A percentile compares a stretch with the other conserved stretches of the same genome.
These are phyloP conservation scores for Eutypella sp. DNA, from an alignment of 2,329 filamentous ascomycete species.

Conservation along the genomic window DNA sequence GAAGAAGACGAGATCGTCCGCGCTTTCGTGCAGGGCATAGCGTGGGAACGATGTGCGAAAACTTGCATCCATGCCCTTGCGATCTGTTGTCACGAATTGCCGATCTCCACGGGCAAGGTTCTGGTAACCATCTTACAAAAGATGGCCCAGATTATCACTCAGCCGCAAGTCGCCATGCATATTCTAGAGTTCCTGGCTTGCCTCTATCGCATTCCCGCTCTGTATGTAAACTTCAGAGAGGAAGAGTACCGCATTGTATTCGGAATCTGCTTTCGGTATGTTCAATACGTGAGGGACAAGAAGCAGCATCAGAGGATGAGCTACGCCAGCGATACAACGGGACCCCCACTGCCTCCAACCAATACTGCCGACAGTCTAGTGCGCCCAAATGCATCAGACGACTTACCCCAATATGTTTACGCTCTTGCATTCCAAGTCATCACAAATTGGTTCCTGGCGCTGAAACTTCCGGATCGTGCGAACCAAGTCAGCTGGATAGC, in stretches of 20 bases:
- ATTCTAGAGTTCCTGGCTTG: conserved; percentile 94
- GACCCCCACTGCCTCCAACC: conserved; percentile 13
- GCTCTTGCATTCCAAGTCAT: conserved; percentile 92
- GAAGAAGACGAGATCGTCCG: conserved; percentile 88
- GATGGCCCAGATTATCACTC: conserved; percentile 95
- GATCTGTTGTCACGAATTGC: conserved; percentile 91
- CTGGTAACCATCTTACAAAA: conserved; percentile 83
- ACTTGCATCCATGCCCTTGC: conserved; percentile 92
- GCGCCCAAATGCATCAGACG: conserved; percentile 49
- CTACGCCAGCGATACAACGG: conserved; percentile 38
- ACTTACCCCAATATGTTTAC: conserved; percentile 89
- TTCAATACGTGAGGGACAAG: conserved; percentile 79
- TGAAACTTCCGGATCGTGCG: conserved; percentile 78
- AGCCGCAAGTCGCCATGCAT: conserved; percentile 85
- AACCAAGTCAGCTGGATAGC: conserved; percentile 88
- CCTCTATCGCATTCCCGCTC: conserved; percentile 74
- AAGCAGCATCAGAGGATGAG: conserved; percentile 44
- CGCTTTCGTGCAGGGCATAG: conserved; percentile 80
- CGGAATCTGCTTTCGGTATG: conserved; percentile 88
- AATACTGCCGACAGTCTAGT: conserved; percentile 20
- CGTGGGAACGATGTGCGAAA: conserved; percentile 82
- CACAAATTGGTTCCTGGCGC: conserved; percentile 90
- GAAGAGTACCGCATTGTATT: conserved; percentile 94
- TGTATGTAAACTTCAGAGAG: conserved; percentile 84
- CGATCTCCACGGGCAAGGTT: conserved; percentile 78